Evolutionary conservation across 305 asterid species (phyloP), one percentile per base, ranked within the genome.

Genomic region (Salvia sclarea): DNA sequence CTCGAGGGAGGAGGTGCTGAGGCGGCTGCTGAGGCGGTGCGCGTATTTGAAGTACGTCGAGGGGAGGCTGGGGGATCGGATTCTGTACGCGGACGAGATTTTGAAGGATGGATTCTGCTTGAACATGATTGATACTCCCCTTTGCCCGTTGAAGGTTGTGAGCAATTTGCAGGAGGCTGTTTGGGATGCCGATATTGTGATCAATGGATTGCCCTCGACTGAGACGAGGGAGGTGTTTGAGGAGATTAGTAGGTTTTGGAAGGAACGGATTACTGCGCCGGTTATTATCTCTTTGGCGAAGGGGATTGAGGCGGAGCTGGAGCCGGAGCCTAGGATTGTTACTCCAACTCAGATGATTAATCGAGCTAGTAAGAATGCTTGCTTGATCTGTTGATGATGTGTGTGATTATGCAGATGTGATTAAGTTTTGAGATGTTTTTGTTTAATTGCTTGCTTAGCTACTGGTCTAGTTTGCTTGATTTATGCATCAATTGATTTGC

Each of bases 321-420:
- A 84, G 30, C 95, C 97, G 6, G 89, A 78, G 41, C 97, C 95
- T 0, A 88, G 86, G 1, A 90, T 90, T 44, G 80, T 90, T 58
- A 88, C 97, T 67, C 97, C 97, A 1, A 90, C 97, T 18, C 95
- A 90, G 83, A 90, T 90, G 96, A 90, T 90, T 66, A 82, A 73
- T 73, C 90, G 83, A 71, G 95, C 97, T 65, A 90, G 97, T 90
- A 83, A 77, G 95, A 63, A 47, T 71, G 14, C 40, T 22, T 71
- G 35, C 16, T 56, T 0, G 28, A 10, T 67, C 30, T 48, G 5
- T 2, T 41, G 13, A 14, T 16, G 68, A 38, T 61, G 14, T 76
- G 11, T 38, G 38, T 80, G 57, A 30, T 64, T 72, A 45, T 70
- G 49, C 58, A 6, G 70, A 68, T 69, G 61, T 48, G 57, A 33